phyloP scores from a whole-genome alignment of 1,284 basidiomycete species.

The Pulchroboletus neoregius region DNA sequence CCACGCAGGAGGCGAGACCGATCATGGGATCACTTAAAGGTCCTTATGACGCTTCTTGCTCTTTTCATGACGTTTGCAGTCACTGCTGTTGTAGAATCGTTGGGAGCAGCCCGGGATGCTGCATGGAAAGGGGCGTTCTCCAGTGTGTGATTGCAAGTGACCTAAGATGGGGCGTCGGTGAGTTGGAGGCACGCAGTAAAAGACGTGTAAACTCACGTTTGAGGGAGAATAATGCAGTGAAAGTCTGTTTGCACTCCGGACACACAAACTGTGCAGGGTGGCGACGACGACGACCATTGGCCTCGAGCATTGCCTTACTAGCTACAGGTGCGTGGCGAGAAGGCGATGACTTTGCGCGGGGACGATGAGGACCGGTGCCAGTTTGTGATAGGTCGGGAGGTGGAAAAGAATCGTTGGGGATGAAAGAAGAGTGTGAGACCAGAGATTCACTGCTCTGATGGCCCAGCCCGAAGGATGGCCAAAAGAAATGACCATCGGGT shows the following conservation, averaged over 20 bases:
- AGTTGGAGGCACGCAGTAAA: background rate
- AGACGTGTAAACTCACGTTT: constrained; percentile 26
- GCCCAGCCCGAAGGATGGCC: background rate
- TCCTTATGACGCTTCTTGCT: constrained; percentile 33
- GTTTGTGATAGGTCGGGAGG: background rate
- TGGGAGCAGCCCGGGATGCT: constrained; percentile 26
- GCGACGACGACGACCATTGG: constrained; percentile 31
- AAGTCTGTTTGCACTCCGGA: constrained; percentile 22
- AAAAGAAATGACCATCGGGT: constrained; percentile 10
- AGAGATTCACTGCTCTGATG: constrained; percentile 15
- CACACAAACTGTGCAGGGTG: constrained; percentile 26
- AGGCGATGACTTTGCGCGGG: constrained; percentile 16
- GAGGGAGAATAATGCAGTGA: constrained; percentile 33
- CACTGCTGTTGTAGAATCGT: constrained; percentile 33
- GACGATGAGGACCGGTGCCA: constrained; percentile 12
- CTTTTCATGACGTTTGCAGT: constrained; percentile 35
- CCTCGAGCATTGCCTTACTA: constrained; percentile 34
- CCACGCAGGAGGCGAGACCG: constrained; percentile 2
- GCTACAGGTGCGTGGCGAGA: constrained; percentile 25
- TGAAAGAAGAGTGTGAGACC: background rate
- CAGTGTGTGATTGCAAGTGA: constrained; percentile 32
- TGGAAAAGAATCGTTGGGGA: constrained; percentile 2
- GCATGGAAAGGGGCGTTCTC: constrained; percentile 28
- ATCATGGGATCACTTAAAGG: constrained; percentile 18
- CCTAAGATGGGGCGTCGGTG: constrained; percentile 21